phyloP scores from a whole-genome alignment of 148 eudicot species.

The Fagopyrum esculentum region DNA sequence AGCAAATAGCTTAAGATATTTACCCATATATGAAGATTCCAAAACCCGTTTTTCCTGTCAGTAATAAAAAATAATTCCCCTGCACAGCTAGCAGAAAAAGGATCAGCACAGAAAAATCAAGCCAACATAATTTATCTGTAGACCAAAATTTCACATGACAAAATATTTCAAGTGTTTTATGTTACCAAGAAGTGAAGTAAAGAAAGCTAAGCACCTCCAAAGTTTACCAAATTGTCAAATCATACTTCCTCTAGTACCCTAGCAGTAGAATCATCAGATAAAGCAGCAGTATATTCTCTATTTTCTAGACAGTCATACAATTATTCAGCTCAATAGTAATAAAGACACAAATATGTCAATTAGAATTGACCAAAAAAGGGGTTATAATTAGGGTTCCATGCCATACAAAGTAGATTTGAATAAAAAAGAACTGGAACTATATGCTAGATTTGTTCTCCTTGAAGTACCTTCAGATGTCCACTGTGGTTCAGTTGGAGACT shows the following conservation, averaged over 20 bases:
- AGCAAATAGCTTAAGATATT: background rate
- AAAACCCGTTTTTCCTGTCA: conserved; percentile 80
- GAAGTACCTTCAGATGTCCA: conserved; percentile 81
- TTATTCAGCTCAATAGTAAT: background rate
- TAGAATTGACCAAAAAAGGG: background rate
- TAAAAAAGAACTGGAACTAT: background rate
- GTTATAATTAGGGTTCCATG: background rate
- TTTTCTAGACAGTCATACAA: background rate
- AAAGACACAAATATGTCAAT: background rate
- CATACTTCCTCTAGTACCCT: too few species aligned
- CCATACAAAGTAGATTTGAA: background rate
- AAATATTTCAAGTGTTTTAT: too few species aligned
- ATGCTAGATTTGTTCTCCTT: background rate
- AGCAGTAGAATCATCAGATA: too few species aligned
- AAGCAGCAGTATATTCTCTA: background rate
- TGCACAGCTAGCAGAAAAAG: conserved; percentile 26
- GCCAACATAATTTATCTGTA: background rate
- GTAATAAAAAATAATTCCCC: conserved; percentile 84
- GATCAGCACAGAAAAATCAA: conserved; percentile 4
- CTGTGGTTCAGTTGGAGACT: conserved; percentile 89
- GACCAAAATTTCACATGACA: background rate
- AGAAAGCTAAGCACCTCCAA: too few species aligned
- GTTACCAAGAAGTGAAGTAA: too few species aligned
- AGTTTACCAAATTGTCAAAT: too few species aligned
- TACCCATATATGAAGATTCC: conserved; percentile 98